A percentile compares a stretch with the other conserved stretches of the same genome.
Conservation (phyloP, 257 asterid species). For the Fraxinus excelsior region DNA sequence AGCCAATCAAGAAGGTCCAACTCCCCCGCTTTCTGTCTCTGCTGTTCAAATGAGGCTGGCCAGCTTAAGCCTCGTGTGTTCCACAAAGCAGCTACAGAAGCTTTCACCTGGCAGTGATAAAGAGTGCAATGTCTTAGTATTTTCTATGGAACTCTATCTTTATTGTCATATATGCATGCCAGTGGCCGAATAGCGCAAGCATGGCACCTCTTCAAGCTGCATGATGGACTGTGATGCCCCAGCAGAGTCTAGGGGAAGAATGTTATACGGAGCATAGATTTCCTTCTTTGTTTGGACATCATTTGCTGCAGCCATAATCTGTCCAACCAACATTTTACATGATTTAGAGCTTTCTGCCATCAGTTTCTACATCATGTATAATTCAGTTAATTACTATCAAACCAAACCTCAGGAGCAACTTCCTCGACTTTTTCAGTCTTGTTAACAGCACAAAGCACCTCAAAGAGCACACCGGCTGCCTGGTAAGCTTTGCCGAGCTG, state of each 20-base stretch:
- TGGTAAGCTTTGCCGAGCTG: conserved; percentile 98
- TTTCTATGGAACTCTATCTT: background rate
- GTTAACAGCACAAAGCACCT: conserved; percentile 97
- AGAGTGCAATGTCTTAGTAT: conserved; percentile 20
- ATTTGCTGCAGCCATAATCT: conserved; percentile 83
- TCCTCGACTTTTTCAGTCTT: conserved; percentile 57
- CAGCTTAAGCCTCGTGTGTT: conserved; percentile 75
- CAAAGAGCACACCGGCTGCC: conserved; percentile 97
- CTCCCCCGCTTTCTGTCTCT: conserved; percentile 79
- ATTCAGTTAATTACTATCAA: background rate
- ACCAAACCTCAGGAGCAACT: conserved; percentile 78
- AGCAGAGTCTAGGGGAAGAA: conserved; percentile 94
- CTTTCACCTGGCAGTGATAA: conserved; percentile 65
- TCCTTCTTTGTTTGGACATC: conserved; percentile 79
- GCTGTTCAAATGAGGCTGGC: conserved; percentile 86
- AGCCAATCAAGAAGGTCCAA: conserved; percentile 98
- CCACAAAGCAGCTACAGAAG: conserved; percentile 72
- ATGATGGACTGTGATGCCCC: conserved; percentile 91
- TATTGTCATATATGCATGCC: background rate
- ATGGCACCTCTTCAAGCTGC: conserved; percentile 95
- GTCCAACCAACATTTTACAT: conserved; percentile 24
- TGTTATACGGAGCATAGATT: conserved; percentile 78
- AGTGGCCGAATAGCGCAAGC: conserved; percentile 26
- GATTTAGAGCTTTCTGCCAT: background rate
- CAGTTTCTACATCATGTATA: background rate